phyloP scores from a whole-genome alignment of 768 basidiomycete species.

The Mycena pura region DNA sequence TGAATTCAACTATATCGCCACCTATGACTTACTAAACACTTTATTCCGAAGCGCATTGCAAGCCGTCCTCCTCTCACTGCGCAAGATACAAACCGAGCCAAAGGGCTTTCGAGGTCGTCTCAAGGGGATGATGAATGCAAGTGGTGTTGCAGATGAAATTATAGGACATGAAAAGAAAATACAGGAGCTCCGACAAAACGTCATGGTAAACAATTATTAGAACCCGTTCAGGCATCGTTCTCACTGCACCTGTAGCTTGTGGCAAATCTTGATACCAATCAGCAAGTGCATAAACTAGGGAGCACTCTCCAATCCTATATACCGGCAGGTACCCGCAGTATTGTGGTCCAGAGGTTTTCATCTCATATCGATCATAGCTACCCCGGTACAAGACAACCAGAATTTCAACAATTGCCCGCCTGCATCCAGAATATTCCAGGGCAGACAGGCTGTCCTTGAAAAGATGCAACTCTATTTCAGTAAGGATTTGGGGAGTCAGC shows the following conservation, averaged over 20 bases:
- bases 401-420: background rate
- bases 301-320: too few species aligned
- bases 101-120: background rate
- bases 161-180: background rate
- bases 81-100: background rate
- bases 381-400: background rate
- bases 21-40: background rate
- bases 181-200: background rate
- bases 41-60: background rate
- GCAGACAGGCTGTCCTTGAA: background rate
- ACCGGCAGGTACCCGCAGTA: background rate
- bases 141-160: background rate
- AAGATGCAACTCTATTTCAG: background rate
- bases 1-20: background rate
- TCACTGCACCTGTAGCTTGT: background rate
- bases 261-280: background rate
- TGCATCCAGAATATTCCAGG: slow-evolving; percentile 1
- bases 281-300: background rate
- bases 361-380: background rate
- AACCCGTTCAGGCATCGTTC: background rate
- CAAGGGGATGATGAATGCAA: background rate
- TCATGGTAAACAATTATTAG: background rate
- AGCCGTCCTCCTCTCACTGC: background rate
- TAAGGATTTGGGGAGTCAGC: background rate
- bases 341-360: background rate